Evolutionary conservation across 2,329 filamentous ascomycete genomes (phyloP).

Genomic region (Amauroascus niger): DNA sequence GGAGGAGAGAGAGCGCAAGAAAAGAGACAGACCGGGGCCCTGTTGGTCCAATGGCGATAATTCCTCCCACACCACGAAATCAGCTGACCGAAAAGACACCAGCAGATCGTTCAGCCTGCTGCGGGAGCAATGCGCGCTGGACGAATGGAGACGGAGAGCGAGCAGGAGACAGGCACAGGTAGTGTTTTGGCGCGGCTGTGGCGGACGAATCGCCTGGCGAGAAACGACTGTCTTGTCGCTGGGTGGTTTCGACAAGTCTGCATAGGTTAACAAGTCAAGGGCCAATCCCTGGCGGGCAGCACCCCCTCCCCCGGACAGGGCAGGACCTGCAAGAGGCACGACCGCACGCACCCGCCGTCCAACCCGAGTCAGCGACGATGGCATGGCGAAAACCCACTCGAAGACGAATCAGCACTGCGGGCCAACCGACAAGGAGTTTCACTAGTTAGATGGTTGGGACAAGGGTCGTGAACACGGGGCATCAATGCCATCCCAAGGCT

Average conservation of each 20-base stretch:
- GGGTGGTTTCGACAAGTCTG: constrained; percentile 11
- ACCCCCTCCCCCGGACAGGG: not conserved
- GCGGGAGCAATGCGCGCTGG: constrained; percentile 18
- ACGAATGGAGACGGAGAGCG: constrained; percentile 16
- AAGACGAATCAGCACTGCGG: constrained; percentile 14
- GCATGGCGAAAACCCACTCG: not conserved
- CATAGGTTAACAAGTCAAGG: constrained; percentile 11
- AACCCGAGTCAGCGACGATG: not conserved
- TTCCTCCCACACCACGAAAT: constrained; percentile 19
- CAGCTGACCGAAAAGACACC: constrained; percentile 25
- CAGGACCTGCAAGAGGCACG: not conserved
- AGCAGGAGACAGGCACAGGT: constrained; percentile 13
- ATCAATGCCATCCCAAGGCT: constrained; percentile 8
- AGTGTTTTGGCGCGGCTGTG: constrained; percentile 17
- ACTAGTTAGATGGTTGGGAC: not conserved
- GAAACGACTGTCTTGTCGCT: constrained; percentile 7
- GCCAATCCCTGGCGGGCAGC: constrained; percentile 9
- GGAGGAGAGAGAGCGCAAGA: not conserved
- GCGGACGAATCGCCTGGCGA: constrained; percentile 16
- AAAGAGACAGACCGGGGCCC: constrained; percentile 9
- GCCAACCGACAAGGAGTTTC: constrained; percentile 11
- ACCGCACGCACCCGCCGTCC: not conserved
- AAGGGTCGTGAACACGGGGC: constrained; percentile 8
- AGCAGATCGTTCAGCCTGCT: constrained; percentile 19
- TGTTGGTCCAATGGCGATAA: constrained; percentile 19